Conservation (phyloP, 345 rosid genomes). For the Hypericum androsaemum region DNA sequence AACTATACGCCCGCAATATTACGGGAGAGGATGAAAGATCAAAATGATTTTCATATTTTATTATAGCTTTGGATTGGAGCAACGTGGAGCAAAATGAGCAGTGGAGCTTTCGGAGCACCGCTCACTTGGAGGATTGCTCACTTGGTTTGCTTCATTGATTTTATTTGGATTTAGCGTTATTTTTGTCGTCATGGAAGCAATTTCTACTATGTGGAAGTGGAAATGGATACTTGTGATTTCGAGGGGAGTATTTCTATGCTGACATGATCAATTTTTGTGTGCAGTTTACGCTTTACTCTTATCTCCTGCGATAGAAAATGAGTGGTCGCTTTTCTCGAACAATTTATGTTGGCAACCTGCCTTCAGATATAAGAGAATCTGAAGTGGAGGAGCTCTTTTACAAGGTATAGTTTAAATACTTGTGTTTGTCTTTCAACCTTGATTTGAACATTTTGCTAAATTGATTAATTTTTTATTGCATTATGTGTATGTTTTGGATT, state of each 20-base stretch:
- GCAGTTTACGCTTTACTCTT: constrained; percentile 26
- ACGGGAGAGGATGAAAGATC: constrained; percentile 49
- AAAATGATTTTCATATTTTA: constrained; percentile 41
- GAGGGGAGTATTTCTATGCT: constrained; percentile 13
- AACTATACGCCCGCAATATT: constrained; percentile 43
- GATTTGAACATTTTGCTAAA: neutral
- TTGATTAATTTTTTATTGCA: neutral
- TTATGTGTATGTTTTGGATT: neutral
- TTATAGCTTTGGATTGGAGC: constrained; percentile 88
- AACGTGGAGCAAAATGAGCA: constrained; percentile 66
- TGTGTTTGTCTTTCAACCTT: neutral
- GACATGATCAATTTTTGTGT: constrained; percentile 10
- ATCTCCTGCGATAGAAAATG: constrained; percentile 39
- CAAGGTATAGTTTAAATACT: constrained; percentile 48
- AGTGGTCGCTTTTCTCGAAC: constrained; percentile 93
- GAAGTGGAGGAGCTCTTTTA: constrained; percentile 92
- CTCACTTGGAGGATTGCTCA: constrained; percentile 85
- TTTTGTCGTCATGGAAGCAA: constrained; percentile 20
- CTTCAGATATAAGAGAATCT: constrained; percentile 69
- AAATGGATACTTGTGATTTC: constrained; percentile 14
- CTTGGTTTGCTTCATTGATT: constrained; percentile 72
- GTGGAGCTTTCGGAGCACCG: constrained; percentile 92
- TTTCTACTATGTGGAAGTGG: constrained; percentile 25
- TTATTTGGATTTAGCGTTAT: constrained; percentile 24
- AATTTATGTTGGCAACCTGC: constrained; percentile 97